Evolutionary conservation across 2,329 filamentous ascomycete genomes (phyloP), one percentile per base, ranked within the genome.

Genomic region (Aspergillaceae sp.): DNA sequence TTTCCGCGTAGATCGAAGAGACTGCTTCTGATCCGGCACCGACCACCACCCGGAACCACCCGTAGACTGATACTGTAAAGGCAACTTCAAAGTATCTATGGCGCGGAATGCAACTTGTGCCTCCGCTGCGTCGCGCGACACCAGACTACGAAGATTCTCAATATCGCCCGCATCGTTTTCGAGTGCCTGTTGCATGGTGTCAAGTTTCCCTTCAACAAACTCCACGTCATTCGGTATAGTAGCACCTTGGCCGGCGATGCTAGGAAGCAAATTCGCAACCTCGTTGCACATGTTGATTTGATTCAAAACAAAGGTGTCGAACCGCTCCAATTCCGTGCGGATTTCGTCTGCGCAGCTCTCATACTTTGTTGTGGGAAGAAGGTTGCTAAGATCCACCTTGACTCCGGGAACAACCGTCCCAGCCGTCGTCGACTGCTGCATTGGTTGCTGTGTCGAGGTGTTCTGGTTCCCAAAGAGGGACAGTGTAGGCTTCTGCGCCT

Each of bases 311-410:
- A 84, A 80, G 48, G 79, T 78, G 66, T 98, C 91, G 52, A 94
- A 80, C 7, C 75, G 70, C 51, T 87, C 80, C 51, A 98, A 86
- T 54, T 87, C 73, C 51, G 82, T 79, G 61, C 94, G 88, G 10
- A 95, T 74, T 29, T 87, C 81, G 54, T 91, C 85, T 49, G 86
- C 81, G 29, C 95, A 82, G 65, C 95, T 91, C 62, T 89, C 87
- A 72, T 92, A 96, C 51, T 92, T 87, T 3, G 89, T 95, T 0
- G 90, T 94, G 10, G 86, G 84, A 44, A 88, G 82, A 49, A 97
- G 74, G 61, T 86, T 87, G 56, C 79, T 79, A 44, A 86, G 69
- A 65, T 92, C 86, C 57, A 94, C 86, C 58, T 86, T 83, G 11
- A 88, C 84, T 11, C 85, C 87, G 0, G 84, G 82, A 10, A 83